These are phyloP conservation scores for Salvia splendens DNA, from an alignment of 257 asterid species.

Conservation along the genomic window DNA sequence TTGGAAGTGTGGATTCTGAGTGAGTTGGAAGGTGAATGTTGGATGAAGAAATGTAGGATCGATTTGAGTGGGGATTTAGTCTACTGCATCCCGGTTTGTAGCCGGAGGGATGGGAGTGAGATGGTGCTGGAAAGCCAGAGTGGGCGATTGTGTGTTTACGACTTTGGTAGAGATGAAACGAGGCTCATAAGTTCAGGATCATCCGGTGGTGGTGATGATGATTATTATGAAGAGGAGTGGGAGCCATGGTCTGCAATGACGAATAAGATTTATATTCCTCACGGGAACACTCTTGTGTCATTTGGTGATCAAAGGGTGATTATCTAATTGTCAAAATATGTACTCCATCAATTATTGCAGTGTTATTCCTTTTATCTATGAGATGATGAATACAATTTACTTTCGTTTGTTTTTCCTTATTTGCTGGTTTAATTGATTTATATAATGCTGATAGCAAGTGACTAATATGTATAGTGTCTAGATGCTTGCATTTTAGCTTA, in stretches of 20 bases:
- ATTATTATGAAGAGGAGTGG: neutral
- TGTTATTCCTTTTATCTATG: neutral
- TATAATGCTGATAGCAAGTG: too few relatives aligned
- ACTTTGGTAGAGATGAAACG: constrained; percentile 33
- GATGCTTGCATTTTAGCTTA: too few relatives aligned
- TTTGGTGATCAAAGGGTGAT: constrained; percentile 17
- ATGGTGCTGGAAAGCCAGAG: constrained; percentile 31
- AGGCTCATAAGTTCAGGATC: constrained; percentile 28
- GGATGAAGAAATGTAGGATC: constrained; percentile 41
- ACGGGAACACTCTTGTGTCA: constrained; percentile 40
- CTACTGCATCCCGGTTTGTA: constrained; percentile 35
- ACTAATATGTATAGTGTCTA: too few relatives aligned
- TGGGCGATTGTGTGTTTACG: constrained; percentile 28
- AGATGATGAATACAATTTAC: too few relatives aligned
- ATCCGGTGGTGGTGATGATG: too few relatives aligned
- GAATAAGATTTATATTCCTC: constrained; percentile 35
- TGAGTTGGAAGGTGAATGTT: constrained; percentile 17
- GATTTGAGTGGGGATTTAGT: constrained; percentile 14
- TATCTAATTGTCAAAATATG: neutral
- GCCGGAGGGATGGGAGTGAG: constrained; percentile 34
- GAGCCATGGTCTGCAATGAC: constrained; percentile 9
- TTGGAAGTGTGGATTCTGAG: constrained; percentile 46
- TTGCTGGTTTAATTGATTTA: too few relatives aligned
- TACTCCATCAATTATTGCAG: neutral
- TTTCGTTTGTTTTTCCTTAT: too few relatives aligned